Evolutionary conservation across 257 asterid genomes (phyloP).

Genomic region (Primulina huaijiensis): DNA sequence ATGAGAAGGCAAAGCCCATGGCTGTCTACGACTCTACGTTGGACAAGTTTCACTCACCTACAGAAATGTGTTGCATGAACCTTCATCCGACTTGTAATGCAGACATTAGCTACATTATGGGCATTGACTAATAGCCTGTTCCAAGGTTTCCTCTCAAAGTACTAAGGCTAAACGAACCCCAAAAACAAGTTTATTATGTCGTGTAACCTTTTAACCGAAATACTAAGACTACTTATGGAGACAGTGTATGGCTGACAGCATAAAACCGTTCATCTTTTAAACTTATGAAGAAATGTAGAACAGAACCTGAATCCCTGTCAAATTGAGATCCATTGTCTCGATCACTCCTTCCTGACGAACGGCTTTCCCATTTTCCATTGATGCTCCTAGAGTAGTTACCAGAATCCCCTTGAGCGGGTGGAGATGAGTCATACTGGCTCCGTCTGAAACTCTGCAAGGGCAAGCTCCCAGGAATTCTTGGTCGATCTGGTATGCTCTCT

Average conservation of each 20-base stretch:
- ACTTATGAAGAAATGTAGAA: slow-evolving; percentile 20
- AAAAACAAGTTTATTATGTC: not conserved
- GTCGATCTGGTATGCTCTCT: slow-evolving; percentile 54
- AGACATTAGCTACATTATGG: not conserved
- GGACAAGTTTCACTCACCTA: not conserved
- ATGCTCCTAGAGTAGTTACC: slow-evolving; percentile 44
- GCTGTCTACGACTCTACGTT: no score
- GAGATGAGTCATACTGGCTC: slow-evolving; percentile 64
- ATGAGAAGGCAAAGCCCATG: no score
- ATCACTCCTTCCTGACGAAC: slow-evolving; percentile 62
- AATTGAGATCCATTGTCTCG: slow-evolving; percentile 76
- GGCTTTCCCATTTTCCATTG: slow-evolving; percentile 79
- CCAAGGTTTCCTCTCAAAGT: not conserved
- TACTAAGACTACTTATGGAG: not conserved
- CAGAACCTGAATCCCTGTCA: slow-evolving; percentile 75
- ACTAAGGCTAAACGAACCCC: not conserved
- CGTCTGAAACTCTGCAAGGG: slow-evolving; percentile 57
- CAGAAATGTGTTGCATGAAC: not conserved
- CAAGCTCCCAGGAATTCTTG: slow-evolving; percentile 44
- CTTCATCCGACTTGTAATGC: not conserved
- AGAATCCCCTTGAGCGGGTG: slow-evolving; percentile 69
- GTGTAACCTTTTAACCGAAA: not conserved
- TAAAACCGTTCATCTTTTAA: not conserved
- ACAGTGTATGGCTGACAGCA: not conserved
- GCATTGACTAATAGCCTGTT: not conserved